Conservation (phyloP, 2,329 filamentous ascomycete species). For the Microascus cirrosus region DNA sequence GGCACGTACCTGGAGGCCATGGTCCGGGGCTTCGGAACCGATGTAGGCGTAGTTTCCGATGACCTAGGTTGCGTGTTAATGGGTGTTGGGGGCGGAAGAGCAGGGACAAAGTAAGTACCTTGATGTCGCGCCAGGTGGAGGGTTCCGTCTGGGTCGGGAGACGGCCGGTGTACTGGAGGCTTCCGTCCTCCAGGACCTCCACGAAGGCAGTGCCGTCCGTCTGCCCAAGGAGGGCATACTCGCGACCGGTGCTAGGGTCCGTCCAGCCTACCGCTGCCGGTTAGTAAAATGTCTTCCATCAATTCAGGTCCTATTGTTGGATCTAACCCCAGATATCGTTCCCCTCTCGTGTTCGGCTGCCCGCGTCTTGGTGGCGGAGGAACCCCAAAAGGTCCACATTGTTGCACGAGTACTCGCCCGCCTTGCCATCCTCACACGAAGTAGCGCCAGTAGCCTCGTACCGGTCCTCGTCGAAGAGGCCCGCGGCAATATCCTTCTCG, state of each 20-base stretch:
- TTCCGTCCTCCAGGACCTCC: conserved; percentile 30
- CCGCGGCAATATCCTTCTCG: conserved; percentile 1
- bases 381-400: conserved; percentile 26
- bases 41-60: conserved; percentile 23
- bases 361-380: conserved; percentile 24
- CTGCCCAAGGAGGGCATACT: conserved; percentile 37
- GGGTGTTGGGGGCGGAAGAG: too few species aligned
- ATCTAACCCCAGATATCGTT: conserved; percentile 19
- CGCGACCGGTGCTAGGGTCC: conserved; percentile 22
- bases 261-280: conserved; percentile 2
- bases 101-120: conserved; percentile 4
- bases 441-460: conserved; percentile 7
- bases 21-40: conserved; percentile 29
- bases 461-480: conserved; percentile 9
- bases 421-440: conserved; percentile 18
- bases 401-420: conserved; percentile 22
- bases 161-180: conserved; percentile 32
- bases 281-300: not conserved
- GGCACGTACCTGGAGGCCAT: conserved; percentile 28
- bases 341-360: conserved; percentile 21
- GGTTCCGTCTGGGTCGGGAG: conserved; percentile 26
- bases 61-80: conserved; percentile 9
- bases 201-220: conserved; percentile 38
- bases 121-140: conserved; percentile 27
- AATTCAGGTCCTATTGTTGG: not conserved